Evolutionary conservation across 352 stramenopile genomes (phyloP), one percentile per base, ranked within the genome.

Genomic region (Globisporangium nodosum): DNA sequence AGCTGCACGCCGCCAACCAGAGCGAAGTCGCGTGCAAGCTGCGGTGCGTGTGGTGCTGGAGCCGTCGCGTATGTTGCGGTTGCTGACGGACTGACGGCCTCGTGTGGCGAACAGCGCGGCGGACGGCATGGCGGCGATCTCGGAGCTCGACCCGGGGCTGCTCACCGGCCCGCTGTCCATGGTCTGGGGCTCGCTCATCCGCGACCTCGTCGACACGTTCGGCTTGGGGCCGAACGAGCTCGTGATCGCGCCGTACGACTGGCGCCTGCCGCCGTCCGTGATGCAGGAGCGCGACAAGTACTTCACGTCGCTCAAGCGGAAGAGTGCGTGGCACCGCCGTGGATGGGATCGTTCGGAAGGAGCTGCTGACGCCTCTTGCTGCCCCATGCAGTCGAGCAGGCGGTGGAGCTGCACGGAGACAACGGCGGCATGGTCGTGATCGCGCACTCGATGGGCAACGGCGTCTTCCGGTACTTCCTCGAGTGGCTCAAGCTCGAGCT

Each of bases 391-490:
- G 81, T 91, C 57, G 81, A 89, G 52, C 71, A 79, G 45, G 76
- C 72, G 11, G 74, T 88, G 1, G 69, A 68, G 6, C 62, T 87
- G 16, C 73, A 88, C 42, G 76, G 73, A 20, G 56, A 55, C 35
- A 60, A 66, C 31, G 55, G 71, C 13, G 76, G 81, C 16, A 61
- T 89, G 30, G 81, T 93, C 33, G 77, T 93, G 33, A 85, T 93
- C 61, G 83, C 81, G 0, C 83, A 93, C 57, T 93, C 83, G 35
- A 89, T 93, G 75, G 83, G 83, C 35, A 93, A 93, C 59, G 71
- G 72, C 39, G 61, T 91, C 18, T 86, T 93, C 24, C 81, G 81
- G 3, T 93, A 93, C 69, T 93, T 93, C 48, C 74, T 93, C 35
- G 77, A 78, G 56, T 93, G 83, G 83, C 66, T 93, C 53, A 82